Evolutionary conservation across 352 stramenopile genomes (phyloP).

Genomic region (Phytopythium sindhum): DNA sequence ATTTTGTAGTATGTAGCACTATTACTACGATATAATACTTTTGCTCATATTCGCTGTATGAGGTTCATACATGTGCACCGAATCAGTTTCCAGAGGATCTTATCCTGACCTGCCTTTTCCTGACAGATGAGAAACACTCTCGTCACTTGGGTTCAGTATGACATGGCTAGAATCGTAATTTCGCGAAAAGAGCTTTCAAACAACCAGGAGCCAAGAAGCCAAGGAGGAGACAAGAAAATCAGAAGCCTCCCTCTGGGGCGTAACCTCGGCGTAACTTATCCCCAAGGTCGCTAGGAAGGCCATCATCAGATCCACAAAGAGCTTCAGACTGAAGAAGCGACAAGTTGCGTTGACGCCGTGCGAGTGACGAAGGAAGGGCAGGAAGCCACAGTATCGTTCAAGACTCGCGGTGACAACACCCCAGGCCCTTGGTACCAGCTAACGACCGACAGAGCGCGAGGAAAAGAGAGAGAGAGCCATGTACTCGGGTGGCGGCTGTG

Average conservation of each 20-base stretch:
- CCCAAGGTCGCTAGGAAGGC: neutral
- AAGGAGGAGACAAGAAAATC: neutral
- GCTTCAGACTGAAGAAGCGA: neutral
- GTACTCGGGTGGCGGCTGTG: slow-evolving; percentile 43
- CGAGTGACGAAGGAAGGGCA: neutral
- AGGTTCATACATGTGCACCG: too few species aligned
- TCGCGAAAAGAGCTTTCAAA: neutral
- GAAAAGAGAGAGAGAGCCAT: slow-evolving; percentile 22
- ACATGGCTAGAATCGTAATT: neutral
- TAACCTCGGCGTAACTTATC: too few species aligned
- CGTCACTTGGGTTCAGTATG: neutral
- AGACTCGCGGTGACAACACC: neutral
- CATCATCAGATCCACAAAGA: neutral
- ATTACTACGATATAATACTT: too few species aligned
- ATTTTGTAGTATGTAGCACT: too few species aligned
- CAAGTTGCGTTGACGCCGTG: too few species aligned
- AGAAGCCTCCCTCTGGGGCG: neutral
- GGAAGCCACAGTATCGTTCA: neutral
- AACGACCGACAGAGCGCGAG: neutral
- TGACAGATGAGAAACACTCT: too few species aligned
- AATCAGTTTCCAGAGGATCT: too few species aligned
- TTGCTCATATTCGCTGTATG: too few species aligned
- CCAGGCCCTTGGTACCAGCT: neutral
- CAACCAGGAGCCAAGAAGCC: neutral
- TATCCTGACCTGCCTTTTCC: too few species aligned